phyloP scores from a whole-genome alignment of 148 eudicot genomes.

The Rhododendron simsii region DNA sequence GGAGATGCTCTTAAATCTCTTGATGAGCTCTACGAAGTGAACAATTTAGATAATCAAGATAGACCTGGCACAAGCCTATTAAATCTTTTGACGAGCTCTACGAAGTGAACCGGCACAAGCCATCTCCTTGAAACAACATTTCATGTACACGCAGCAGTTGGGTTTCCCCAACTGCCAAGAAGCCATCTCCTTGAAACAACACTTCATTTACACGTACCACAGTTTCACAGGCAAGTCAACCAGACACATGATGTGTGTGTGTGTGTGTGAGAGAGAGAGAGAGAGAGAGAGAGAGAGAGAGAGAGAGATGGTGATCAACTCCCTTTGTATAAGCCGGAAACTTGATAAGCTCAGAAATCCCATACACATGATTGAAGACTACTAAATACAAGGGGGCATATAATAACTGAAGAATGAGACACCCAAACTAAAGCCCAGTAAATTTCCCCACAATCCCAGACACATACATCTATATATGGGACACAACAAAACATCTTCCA shows the following conservation, averaged over 20 bases:
- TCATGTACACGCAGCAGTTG: too few relatives aligned
- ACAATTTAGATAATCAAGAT: too few relatives aligned
- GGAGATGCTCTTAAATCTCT: too few relatives aligned
- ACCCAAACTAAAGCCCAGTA: constrained; percentile 10
- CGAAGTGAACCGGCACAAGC: too few relatives aligned
- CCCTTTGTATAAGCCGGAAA: not conserved
- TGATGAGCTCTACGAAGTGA: too few relatives aligned
- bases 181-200: too few relatives aligned
- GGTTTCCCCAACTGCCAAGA: too few relatives aligned
- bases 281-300: not conserved
- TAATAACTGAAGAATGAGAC: constrained; percentile 8
- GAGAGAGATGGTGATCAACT: not conserved
- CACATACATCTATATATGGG: not conserved
- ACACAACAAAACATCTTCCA: not conserved
- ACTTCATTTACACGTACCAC: too few relatives aligned
- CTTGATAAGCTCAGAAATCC: not conserved
- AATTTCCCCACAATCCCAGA: not conserved
- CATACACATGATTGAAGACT: not conserved
- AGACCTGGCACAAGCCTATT: too few relatives aligned
- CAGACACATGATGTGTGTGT: not conserved
- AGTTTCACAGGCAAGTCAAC: not conserved
- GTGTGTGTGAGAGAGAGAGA: not conserved
- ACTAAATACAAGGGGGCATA: not conserved
- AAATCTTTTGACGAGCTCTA: too few relatives aligned
- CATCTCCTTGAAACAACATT: too few relatives aligned